Evolutionary conservation across 345 rosid species (phyloP).

Genomic region (Linum lewisii): DNA sequence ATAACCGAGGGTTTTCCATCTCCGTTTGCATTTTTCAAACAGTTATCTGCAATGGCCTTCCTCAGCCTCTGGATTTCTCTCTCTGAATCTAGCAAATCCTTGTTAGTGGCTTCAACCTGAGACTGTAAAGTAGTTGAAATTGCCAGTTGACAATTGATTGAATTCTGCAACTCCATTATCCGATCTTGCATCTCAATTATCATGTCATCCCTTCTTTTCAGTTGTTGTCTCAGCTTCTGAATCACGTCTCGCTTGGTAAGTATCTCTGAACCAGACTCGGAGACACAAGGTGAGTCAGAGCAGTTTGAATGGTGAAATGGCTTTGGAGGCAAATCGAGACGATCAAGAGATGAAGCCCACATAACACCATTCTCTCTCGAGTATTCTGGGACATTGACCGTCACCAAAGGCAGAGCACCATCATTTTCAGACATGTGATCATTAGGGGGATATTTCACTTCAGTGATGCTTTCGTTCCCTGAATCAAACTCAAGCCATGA

Average conservation of each 20-base stretch:
- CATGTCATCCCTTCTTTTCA: conserved; percentile 95
- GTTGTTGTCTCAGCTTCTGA: conserved; percentile 82
- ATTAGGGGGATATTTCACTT: conserved; percentile 29
- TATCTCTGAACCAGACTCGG: conserved; percentile 95
- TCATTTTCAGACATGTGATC: conserved; percentile 45
- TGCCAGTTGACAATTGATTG: conserved; percentile 47
- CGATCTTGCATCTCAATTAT: conserved; percentile 95
- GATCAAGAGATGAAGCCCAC: conserved; percentile 81
- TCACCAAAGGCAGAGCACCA: conserved; percentile 56
- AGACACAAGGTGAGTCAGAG: conserved; percentile 90
- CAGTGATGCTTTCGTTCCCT: conserved; percentile 50
- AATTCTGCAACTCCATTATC: conserved; percentile 58
- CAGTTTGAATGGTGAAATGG: conserved; percentile 73
- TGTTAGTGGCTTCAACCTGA: conserved; percentile 62
- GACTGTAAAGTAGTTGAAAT: conserved; percentile 62
- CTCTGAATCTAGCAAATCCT: conserved; percentile 68
- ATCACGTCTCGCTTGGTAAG: conserved; percentile 89
- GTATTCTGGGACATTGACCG: conserved; percentile 51
- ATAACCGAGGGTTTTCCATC: conserved; percentile 30
- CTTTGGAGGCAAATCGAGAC: conserved; percentile 65
- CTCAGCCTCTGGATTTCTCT: conserved; percentile 82
- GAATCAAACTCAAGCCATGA: conserved; percentile 13
- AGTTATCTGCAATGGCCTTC: conserved; percentile 82
- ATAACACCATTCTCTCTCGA: conserved; percentile 54
- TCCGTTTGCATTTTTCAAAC: conserved; percentile 32